These are phyloP conservation scores for Malassezia dermatis DNA, from an alignment of 1,284 basidiomycete species.

Conservation along the genomic window DNA sequence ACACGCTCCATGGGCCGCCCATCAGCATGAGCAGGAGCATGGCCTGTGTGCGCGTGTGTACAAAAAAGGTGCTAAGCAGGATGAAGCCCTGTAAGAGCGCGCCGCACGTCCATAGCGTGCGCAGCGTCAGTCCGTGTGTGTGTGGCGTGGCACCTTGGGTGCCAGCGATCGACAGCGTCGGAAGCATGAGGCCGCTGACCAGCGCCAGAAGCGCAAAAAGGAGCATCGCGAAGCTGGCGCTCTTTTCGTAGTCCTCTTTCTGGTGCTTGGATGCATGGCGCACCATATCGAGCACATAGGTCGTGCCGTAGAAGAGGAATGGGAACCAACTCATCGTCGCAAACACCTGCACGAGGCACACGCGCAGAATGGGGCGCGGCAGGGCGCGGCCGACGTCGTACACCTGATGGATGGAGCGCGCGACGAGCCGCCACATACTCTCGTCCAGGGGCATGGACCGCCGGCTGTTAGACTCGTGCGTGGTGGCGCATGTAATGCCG, in stretches of 20 bases:
- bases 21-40: slow-evolving; percentile 34
- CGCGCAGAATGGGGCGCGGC: slow-evolving; percentile 51
- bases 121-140: slow-evolving; percentile 21
- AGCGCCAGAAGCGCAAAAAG: slow-evolving; percentile 37
- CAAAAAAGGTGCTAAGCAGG: slow-evolving; percentile 26
- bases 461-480: slow-evolving; percentile 50
- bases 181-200: slow-evolving; percentile 25
- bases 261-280: slow-evolving; percentile 61
- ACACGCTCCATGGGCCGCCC: slow-evolving; percentile 43
- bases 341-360: slow-evolving; percentile 67
- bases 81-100: slow-evolving; percentile 25
- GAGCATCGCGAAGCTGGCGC: slow-evolving; percentile 39
- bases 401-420: slow-evolving; percentile 20
- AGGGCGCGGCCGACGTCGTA: slow-evolving; percentile 29
- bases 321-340: slow-evolving; percentile 63
- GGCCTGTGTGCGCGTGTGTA: slow-evolving; percentile 19
- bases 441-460: not conserved
- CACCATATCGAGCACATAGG: slow-evolving; percentile 79
- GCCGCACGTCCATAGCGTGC: slow-evolving; percentile 37
- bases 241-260: slow-evolving; percentile 26
- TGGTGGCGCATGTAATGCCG: slow-evolving; percentile 70
- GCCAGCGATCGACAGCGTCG: slow-evolving; percentile 29
- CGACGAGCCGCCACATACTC: slow-evolving; percentile 5
- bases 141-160: slow-evolving; percentile 9
- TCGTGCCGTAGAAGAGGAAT: slow-evolving; percentile 56